phyloP scores from a whole-genome alignment of 2,329 filamentous ascomycete genomes.

The Pseudocercospora vitis region DNA sequence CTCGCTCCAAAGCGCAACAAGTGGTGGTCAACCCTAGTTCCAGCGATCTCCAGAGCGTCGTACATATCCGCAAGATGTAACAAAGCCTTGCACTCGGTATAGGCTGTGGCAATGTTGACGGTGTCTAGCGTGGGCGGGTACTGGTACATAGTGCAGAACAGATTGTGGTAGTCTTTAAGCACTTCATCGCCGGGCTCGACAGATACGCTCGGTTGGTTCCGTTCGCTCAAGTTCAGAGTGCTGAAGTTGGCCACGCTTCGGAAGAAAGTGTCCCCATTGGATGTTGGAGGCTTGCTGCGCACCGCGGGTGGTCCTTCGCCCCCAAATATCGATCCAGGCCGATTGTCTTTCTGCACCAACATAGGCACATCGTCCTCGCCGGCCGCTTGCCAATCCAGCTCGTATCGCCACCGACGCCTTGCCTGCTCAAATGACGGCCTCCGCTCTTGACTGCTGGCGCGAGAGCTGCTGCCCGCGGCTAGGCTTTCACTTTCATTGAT shows the following conservation, averaged over 20 bases:
- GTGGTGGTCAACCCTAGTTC: conserved; percentile 89
- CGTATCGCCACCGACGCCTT: conserved; percentile 77
- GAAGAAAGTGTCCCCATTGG: conserved; percentile 73
- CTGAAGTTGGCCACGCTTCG: conserved; percentile 82
- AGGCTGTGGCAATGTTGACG: conserved; percentile 87
- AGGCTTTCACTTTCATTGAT: conserved; percentile 34
- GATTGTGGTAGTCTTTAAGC: conserved; percentile 89
- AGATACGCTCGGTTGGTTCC: conserved; percentile 42
- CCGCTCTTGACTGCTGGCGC: conserved; percentile 43
- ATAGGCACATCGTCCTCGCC: conserved; percentile 71
- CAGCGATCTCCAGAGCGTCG: conserved; percentile 83
- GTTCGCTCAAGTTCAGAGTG: conserved; percentile 50
- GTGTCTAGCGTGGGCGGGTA: conserved; percentile 78
- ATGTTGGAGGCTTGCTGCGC: conserved; percentile 64
- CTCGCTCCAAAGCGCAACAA: conserved; percentile 86
- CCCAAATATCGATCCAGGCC: conserved; percentile 33
- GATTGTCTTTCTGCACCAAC: conserved; percentile 73
- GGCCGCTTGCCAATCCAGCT: conserved; percentile 72
- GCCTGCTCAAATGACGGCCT: conserved; percentile 37
- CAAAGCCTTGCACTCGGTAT: conserved; percentile 89
- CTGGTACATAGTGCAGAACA: conserved; percentile 96
- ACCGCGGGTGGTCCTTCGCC: conserved; percentile 47
- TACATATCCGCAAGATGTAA: conserved; percentile 91
- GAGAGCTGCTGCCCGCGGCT: conserved; percentile 35
- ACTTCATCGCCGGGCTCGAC: conserved; percentile 68